Evolutionary conservation across 805 yeast species (phyloP).

Genomic region (Candida ascalaphidarum): DNA sequence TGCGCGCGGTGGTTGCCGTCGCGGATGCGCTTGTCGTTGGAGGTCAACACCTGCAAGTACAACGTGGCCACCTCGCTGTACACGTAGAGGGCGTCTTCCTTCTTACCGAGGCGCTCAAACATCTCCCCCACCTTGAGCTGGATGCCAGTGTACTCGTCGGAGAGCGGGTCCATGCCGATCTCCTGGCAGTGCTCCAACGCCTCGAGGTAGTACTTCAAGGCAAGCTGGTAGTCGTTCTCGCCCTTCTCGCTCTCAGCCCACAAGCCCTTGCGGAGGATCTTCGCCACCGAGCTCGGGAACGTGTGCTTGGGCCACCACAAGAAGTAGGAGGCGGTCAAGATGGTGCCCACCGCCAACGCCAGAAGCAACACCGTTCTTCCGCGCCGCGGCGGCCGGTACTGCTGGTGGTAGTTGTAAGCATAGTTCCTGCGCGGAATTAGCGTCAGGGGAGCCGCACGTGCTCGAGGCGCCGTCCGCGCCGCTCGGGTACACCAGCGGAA

Average conservation of each 20-base stretch:
- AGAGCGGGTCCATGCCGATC: slow-evolving; percentile 44
- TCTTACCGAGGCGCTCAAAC: slow-evolving; percentile 62
- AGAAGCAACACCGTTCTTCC: too few species aligned
- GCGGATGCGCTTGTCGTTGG: slow-evolving; percentile 14
- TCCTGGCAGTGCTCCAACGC: slow-evolving; percentile 60
- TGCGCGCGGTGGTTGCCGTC: slow-evolving; percentile 38
- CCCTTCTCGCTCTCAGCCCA: slow-evolving; percentile 77
- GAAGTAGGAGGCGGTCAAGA: slow-evolving; percentile 23
- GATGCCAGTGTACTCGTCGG: slow-evolving; percentile 84
- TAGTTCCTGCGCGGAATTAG: too few species aligned
- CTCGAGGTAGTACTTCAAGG: slow-evolving; percentile 63
- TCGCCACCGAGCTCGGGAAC: slow-evolving; percentile 64
- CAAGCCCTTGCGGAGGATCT: slow-evolving; percentile 60
- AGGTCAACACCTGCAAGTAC: slow-evolving; percentile 45
- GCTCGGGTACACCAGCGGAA: too few species aligned
- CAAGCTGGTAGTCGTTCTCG: slow-evolving; percentile 53
- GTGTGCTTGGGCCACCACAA: slow-evolving; percentile 61
- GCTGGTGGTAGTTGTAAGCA: background rate
- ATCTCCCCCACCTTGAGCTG: slow-evolving; percentile 83
- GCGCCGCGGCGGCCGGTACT: background rate
- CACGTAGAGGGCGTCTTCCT: slow-evolving; percentile 54
- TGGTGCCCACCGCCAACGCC: slow-evolving; percentile 6
- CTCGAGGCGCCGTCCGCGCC: too few species aligned
- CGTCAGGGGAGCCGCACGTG: too few species aligned
- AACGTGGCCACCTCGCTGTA: slow-evolving; percentile 60